phyloP scores from a whole-genome alignment of 768 basidiomycete genomes.

The Xerocomus spinulosus region DNA sequence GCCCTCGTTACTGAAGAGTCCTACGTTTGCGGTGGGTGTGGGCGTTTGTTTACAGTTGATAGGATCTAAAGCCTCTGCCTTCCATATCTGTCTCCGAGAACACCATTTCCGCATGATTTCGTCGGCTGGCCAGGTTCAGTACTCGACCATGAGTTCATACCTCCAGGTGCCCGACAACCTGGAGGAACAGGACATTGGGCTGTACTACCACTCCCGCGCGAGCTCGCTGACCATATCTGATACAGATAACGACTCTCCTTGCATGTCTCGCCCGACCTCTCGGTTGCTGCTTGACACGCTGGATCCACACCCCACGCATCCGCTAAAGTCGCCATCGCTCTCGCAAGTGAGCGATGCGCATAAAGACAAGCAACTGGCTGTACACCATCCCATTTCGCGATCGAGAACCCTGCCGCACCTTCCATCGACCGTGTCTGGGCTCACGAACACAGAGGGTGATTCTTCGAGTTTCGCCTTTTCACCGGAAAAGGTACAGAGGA shows the following conservation, averaged over 20 bases:
- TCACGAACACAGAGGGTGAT: slow-evolving; percentile 35
- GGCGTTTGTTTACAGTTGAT: slow-evolving; percentile 12
- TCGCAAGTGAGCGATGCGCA: slow-evolving; percentile 24
- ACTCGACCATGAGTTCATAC: slow-evolving; percentile 7
- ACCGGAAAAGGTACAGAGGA: slow-evolving; percentile 39
- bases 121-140: too few relatives aligned
- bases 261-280: slow-evolving; percentile 17
- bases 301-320: not conserved
- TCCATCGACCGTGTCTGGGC: slow-evolving; percentile 27
- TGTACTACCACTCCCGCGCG: slow-evolving; percentile 21
- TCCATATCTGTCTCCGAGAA: too few relatives aligned
- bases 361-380: slow-evolving; percentile 8
- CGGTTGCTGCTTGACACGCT: slow-evolving; percentile 6
- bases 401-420: slow-evolving; percentile 46
- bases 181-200: slow-evolving; percentile 30
- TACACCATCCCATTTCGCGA: slow-evolving; percentile 33
- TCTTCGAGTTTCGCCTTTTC: slow-evolving; percentile 45
- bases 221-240: slow-evolving; percentile 25
- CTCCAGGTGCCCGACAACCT: slow-evolving; percentile 9
- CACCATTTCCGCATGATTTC: too few relatives aligned
- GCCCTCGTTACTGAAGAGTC: too few relatives aligned
- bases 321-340: slow-evolving; percentile 34
- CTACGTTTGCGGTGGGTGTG: too few relatives aligned
- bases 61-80: slow-evolving; percentile 1
- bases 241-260: slow-evolving; percentile 20